A percentile compares a stretch with the other conserved stretches of the same genome.
Evolutionary conservation across 1,284 basidiomycete species (phyloP).

Genomic region (Ceratobasidium papillatum): DNA sequence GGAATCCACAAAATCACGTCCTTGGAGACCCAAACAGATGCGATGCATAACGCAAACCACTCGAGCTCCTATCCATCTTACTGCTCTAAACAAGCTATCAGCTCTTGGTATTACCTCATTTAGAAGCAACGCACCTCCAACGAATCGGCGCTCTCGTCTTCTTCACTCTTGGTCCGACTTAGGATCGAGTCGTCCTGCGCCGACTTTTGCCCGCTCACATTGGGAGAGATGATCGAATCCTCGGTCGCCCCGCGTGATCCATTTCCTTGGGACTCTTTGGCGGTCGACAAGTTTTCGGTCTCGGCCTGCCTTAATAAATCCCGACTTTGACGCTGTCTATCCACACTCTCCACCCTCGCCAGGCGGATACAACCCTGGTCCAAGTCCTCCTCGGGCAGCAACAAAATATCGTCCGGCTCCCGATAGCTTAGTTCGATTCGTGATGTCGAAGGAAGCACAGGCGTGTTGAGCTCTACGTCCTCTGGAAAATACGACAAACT

Average conservation of each 20-base stretch:
- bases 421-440: not conserved
- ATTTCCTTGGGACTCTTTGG: not conserved
- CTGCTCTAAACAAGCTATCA: not conserved
- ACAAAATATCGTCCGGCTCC: slow-evolving; percentile 12
- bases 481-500: slow-evolving; percentile 29
- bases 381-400: not conserved
- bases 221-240: slow-evolving; percentile 27
- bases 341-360: slow-evolving; percentile 2
- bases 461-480: slow-evolving; percentile 16
- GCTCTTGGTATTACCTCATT: not conserved
- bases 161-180: not conserved
- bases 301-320: not conserved
- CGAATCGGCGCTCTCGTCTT: slow-evolving; percentile 14
- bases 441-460: not conserved
- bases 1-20: not conserved
- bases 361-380: not conserved
- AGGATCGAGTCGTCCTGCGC: not conserved
- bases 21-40: slow-evolving; percentile 14
- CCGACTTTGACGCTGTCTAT: not conserved
- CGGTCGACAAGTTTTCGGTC: not conserved
- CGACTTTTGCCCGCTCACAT: slow-evolving; percentile 3
- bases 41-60: slow-evolving; percentile 24
- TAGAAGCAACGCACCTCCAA: not conserved
- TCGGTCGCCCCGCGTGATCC: not conserved
- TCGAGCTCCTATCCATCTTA: slow-evolving; percentile 16